Base-by-base conservation (phyloP, 2,329 filamentous ascomycete genomes). In the Helicocarpus griseus region DNA sequence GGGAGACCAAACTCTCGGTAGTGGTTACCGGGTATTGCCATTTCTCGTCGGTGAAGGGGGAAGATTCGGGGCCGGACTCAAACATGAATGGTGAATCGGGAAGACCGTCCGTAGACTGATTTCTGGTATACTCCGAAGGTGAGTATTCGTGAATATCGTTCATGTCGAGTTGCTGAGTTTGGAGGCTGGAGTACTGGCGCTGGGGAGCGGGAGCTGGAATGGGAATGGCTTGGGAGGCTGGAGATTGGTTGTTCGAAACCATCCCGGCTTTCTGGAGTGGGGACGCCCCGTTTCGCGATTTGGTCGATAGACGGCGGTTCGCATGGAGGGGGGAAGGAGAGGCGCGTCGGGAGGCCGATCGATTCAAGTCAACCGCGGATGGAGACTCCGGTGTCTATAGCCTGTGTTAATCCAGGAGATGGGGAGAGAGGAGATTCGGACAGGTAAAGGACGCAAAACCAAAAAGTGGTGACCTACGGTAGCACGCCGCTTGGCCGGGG, bases 381-480 rank as follows among this genome's bases (percentile, higher is more conserved):
- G 63, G 59, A 45, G 63, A 56, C 56, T 71, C 68, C 64, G 68
- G 64, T 63, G 63, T 69, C 68, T 71, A 63, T 60, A 61, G 67
- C 44, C 35, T 65, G 54, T 64, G 67, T 70, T 66, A 70, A 70
- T 69, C 67, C 66, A 65, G 58, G 62, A 61, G 59, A 57, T 52
- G 56, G 54, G 14, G 55, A 49, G 52, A 55, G 53, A 55, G 54
- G 53, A 53, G 46, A 50, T 53, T 52, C 38, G 51, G 55, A 50
- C 55, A 59, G 57, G 35, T 13, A 49, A 56, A 54, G 54, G 59
- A 56, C 54, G 58, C 55, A 56, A 55, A 61, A 67, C 61, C 60
- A 68, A 65, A 64, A 61, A 61, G 65, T 65, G 64, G 64, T 64
- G 60, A 70, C 69, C 62, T 72, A 72, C 69, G 67, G 65, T 70